Evolutionary conservation across 345 rosid species (phyloP).

Genomic region (Gynandropsis gynandra): DNA sequence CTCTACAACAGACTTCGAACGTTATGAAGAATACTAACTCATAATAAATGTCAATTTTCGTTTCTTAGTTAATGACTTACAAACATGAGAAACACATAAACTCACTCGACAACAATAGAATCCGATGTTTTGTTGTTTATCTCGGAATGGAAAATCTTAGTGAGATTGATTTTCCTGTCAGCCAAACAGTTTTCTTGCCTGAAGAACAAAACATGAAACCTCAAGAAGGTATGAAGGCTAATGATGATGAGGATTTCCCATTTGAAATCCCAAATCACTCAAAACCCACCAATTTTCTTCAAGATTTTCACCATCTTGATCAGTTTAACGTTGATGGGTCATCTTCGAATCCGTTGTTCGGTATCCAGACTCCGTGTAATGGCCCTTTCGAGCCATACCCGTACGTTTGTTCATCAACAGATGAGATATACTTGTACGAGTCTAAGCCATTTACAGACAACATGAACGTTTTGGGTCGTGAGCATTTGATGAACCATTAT

Average conservation of each 20-base stretch:
- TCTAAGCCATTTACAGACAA: conserved; percentile 41
- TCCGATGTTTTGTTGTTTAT: too few relatives aligned
- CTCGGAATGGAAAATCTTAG: too few relatives aligned
- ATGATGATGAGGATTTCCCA: conserved; percentile 32
- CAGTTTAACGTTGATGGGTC: conserved; percentile 38
- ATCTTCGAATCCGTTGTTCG: conserved; percentile 37
- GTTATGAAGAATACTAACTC: too few relatives aligned
- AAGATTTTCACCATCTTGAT: conserved; percentile 51
- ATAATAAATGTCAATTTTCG: too few relatives aligned
- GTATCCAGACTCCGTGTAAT: conserved; percentile 27
- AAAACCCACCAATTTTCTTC: conserved; percentile 35
- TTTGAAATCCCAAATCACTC: conserved; percentile 29
- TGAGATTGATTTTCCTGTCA: too few relatives aligned
- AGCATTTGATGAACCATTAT: conserved; percentile 39
- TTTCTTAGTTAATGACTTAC: too few relatives aligned
- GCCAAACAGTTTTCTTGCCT: too few relatives aligned
- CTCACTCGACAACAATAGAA: too few relatives aligned
- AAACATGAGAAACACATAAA: too few relatives aligned
- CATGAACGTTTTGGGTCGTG: conserved; percentile 19
- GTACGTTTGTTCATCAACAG: conserved; percentile 25
- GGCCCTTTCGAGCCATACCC: conserved; percentile 40
- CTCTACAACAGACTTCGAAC: too few relatives aligned
- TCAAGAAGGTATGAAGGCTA: too few relatives aligned
- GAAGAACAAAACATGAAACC: too few relatives aligned
- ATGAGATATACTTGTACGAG: conserved; percentile 42